Conservation (phyloP, 2,329 filamentous ascomycete species). For the Coniochaeta sp. region DNA sequence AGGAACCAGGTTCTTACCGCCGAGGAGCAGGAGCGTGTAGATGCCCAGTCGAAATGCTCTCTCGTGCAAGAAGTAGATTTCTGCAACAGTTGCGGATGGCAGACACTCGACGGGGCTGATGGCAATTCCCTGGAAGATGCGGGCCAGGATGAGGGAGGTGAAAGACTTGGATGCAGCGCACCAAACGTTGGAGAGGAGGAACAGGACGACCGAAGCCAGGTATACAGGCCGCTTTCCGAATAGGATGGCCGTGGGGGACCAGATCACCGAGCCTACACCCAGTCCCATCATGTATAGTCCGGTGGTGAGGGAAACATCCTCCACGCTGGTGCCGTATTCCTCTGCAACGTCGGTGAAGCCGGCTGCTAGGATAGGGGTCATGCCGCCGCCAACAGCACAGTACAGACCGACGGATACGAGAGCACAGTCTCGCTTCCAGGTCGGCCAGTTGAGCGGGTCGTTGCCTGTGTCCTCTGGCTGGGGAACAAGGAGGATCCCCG, state of each 20-base stretch:
- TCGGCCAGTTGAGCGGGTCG: conserved; percentile 87
- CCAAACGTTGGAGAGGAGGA: conserved; percentile 72
- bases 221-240: conserved; percentile 91
- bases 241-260: conserved; percentile 84
- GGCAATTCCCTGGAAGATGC: conserved; percentile 81
- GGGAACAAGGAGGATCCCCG: conserved; percentile 78
- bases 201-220: conserved; percentile 67
- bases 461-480: conserved; percentile 88
- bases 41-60: conserved; percentile 88
- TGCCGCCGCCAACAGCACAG: conserved; percentile 87
- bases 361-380: conserved; percentile 83
- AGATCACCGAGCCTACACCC: conserved; percentile 74
- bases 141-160: conserved; percentile 67
- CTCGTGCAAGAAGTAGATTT: conserved; percentile 95
- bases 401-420: conserved; percentile 81
- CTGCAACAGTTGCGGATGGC: conserved; percentile 87
- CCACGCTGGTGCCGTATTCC: conserved; percentile 56
- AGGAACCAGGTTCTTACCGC: conserved; percentile 86
- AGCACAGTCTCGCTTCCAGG: conserved; percentile 71
- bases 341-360: conserved; percentile 76
- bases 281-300: conserved; percentile 93
- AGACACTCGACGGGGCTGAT: conserved; percentile 89
- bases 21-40: conserved; percentile 80
- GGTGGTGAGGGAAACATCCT: conserved; percentile 76
- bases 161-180: conserved; percentile 80